Percentiles rank a stretch among this genome's conserved stretches.
These are phyloP conservation scores for Phaseolus lunatus DNA, from an alignment of 306 rosid species.

Conservation along the genomic window DNA sequence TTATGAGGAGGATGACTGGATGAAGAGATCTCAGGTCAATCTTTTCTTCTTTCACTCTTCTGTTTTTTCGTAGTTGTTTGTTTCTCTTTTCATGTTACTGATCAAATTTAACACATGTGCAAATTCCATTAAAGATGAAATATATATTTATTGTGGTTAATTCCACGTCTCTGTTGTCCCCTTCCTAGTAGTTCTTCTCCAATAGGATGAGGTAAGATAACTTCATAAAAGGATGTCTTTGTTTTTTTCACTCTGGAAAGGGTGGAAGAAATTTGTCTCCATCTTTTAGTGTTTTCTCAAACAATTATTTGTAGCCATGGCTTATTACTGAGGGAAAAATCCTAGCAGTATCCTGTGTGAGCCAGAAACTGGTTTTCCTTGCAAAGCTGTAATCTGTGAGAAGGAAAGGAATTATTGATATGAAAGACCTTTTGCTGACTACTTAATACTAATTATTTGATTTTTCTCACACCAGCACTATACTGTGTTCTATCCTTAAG, in stretches of 20 bases:
- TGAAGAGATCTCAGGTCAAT: slow-evolving; percentile 74
- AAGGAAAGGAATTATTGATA: slow-evolving; percentile 14
- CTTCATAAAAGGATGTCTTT: neutral
- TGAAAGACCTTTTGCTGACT: neutral
- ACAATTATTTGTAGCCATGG: neutral
- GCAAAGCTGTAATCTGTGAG: slow-evolving; percentile 2
- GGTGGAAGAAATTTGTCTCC: slow-evolving; percentile 3
- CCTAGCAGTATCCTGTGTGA: neutral
- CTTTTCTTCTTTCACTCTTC: slow-evolving; percentile 32
- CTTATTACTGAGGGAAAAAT: neutral
- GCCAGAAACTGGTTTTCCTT: slow-evolving; percentile 19
- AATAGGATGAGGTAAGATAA: neutral
- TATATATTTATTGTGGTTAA: slow-evolving; percentile 9
- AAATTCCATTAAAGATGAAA: slow-evolving; percentile 4
- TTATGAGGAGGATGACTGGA: slow-evolving; percentile 82
- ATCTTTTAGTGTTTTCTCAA: neutral
- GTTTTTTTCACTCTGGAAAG: slow-evolving; percentile 19
- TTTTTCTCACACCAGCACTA: slow-evolving; percentile 5
- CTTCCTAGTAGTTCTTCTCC: neutral
- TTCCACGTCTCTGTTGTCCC: slow-evolving; percentile 13
- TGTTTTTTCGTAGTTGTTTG: neutral
- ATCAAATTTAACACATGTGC: slow-evolving; percentile 10
- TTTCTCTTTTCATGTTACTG: slow-evolving; percentile 1
- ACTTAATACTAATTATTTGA: slow-evolving; percentile 3
- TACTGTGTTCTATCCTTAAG: slow-evolving; percentile 9